Percentiles rank a stretch among this genome's conserved stretches.
phyloP scores from a whole-genome alignment of 257 asterid species.

The Cordia subcordata region DNA sequence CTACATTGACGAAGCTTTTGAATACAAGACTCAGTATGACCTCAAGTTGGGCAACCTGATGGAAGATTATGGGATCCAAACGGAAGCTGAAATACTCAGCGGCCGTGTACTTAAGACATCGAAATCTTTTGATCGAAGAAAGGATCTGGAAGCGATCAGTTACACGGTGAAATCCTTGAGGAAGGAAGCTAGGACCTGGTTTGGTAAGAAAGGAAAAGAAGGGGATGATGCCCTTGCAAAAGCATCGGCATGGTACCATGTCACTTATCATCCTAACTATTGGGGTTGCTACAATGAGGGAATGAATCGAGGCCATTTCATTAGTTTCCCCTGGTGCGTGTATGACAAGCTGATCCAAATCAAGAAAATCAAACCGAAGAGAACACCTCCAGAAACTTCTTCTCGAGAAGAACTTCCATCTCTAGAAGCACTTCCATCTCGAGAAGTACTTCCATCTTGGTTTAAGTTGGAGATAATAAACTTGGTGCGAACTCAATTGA shows the following conservation, averaged over 20 bases:
- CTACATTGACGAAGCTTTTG: constrained; percentile 39
- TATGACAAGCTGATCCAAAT: constrained; percentile 45
- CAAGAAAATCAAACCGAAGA: constrained; percentile 23
- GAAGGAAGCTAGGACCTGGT: constrained; percentile 53
- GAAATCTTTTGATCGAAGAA: constrained; percentile 50
- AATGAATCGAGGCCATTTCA: constrained; percentile 45
- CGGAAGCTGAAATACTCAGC: constrained; percentile 59
- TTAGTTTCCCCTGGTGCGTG: constrained; percentile 65
- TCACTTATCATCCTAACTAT: constrained; percentile 38
- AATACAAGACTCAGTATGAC: constrained; percentile 47
- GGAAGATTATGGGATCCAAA: constrained; percentile 58
- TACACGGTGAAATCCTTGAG: constrained; percentile 49
- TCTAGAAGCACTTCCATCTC: too few relatives aligned
- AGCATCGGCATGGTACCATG: constrained; percentile 74
- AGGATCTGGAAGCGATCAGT: constrained; percentile 47
- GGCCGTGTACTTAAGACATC: constrained; percentile 47
- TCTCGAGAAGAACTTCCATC: too few relatives aligned
- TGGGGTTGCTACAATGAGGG: constrained; percentile 50
- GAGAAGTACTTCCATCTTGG: constrained; percentile 1
- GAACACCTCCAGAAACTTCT: neutral
- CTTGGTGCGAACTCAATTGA: neutral
- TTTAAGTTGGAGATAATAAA: neutral
- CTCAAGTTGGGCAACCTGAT: constrained; percentile 57
- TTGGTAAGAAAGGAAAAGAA: constrained; percentile 33
- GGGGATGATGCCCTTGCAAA: constrained; percentile 35